Evolutionary conservation across 2,329 filamentous ascomycete genomes (phyloP).

Genomic region (Venturia effusa): DNA sequence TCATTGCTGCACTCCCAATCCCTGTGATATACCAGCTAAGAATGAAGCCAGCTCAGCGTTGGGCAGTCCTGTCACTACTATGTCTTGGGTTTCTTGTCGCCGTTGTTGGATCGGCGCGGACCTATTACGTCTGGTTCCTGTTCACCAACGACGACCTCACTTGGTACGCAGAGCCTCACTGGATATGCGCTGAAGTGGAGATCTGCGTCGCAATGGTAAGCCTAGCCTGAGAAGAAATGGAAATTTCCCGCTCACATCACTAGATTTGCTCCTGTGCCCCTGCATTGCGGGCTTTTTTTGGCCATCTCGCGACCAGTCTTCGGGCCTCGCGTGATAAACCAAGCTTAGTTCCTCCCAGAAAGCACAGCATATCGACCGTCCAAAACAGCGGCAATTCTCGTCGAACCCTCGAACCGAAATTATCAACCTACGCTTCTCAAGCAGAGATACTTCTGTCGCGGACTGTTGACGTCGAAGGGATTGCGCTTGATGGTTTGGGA

Average conservation of each 20-base stretch:
- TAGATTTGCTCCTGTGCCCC: constrained; percentile 12
- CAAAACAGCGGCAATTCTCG: background rate
- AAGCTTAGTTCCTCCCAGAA: background rate
- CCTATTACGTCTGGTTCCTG: constrained; percentile 33
- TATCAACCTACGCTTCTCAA: background rate
- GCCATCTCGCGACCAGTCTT: background rate
- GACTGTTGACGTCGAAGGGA: constrained; percentile 10
- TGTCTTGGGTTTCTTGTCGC: constrained; percentile 32
- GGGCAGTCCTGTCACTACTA: constrained; percentile 29
- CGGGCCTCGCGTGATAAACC: background rate
- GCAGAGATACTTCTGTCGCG: background rate
- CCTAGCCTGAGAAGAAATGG: no score
- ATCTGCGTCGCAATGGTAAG: constrained; percentile 35
- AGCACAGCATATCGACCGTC: background rate
- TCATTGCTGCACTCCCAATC: constrained; percentile 32
- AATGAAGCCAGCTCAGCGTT: constrained; percentile 31
- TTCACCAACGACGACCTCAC: constrained; percentile 32
- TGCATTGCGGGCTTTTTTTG: constrained; percentile 9
- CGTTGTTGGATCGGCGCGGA: constrained; percentile 31
- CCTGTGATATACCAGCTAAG: constrained; percentile 32
- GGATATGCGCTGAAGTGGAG: constrained; percentile 35
- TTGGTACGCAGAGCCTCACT: constrained; percentile 35
- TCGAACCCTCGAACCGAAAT: background rate
- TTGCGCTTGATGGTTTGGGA: constrained; percentile 8
- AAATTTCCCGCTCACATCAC: background rate